Base-by-base conservation (phyloP, 2,329 filamentous ascomycete species). In the Monosporascus sp. region DNA sequence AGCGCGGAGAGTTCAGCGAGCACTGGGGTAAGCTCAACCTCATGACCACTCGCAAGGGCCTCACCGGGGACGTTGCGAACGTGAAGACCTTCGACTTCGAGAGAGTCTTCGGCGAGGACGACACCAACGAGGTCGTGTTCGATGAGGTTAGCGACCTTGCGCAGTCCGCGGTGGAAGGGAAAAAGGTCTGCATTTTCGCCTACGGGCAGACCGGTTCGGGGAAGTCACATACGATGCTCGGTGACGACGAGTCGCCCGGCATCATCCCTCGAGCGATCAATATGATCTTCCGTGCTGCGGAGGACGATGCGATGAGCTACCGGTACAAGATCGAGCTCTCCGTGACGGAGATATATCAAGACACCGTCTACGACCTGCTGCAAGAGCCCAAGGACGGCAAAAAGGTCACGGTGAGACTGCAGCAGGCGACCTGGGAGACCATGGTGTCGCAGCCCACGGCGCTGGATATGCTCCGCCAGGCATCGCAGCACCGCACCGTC, bases 301-400 rank as follows among this genome's bases (percentile, higher is more conserved):
- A 84, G 86, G 68, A 88, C 91, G 27, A 95, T 89, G 90, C 80
- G 77, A 11, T 26, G 11, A 19, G 24, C 27, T 49, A 51, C 40
- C 17, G 46, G 24, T 97, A 97, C 71, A 86, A 79, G 0, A 95
- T 99, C 84, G 86, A 93, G 64, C 89, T 94, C 7, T 92, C 86
- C 40, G 96, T 97, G 64, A 84, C 97, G n/a, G 94, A 99, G 68
- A 91, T 99, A 5, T 97, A 99, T 79, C 96, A 97, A 54, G 92
- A 97, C 67, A 92, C 93, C 54, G 78, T 97, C 56, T 91, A 96
- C 67, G 94, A 97, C 67, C 75, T 99, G 16, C 79, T 97, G 26
- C 47, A 55, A 11, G 16, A 46, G 3, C 22, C 52, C 8, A 77
- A 87, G 40, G 81, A 85, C 55, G 88, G 86, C 70, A 90, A 88